Percentiles rank a stretch among this genome's conserved stretches.
Evolutionary conservation across 371 early-diverging fungal species (phyloP).

Genomic region (Amoeboaphelidium occidentale): DNA sequence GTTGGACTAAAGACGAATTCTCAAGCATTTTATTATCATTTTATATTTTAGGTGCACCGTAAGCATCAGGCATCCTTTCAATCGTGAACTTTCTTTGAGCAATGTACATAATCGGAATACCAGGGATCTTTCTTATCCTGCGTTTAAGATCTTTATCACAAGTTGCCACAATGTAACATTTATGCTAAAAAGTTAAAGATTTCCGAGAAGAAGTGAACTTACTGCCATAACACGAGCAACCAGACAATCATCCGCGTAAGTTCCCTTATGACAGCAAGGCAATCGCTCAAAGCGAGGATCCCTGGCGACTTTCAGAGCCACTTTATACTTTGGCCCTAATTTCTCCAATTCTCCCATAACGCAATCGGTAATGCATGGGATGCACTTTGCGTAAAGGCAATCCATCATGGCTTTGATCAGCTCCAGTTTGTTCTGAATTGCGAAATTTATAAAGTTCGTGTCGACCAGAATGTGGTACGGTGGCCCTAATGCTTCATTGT

Average conservation of each 20-base stretch:
- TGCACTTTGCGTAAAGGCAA: conserved; percentile 87
- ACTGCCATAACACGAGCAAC: conserved; percentile 78
- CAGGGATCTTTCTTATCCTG: conserved; percentile 91
- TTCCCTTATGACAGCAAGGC: conserved; percentile 96
- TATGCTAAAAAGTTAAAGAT: conserved; percentile 25
- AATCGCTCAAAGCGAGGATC: conserved; percentile 88
- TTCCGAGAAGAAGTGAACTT: background rate
- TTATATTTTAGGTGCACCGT: no score
- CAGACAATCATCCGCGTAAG: conserved; percentile 99
- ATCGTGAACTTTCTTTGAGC: conserved; percentile 71
- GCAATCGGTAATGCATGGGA: conserved; percentile 97
- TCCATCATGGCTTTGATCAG: conserved; percentile 93
- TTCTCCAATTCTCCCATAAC: conserved; percentile 99
- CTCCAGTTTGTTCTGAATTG: conserved; percentile 96
- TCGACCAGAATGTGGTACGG: conserved; percentile 97
- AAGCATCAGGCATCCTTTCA: conserved; percentile 78
- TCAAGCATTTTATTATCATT: no score
- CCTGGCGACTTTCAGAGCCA: conserved; percentile 80
- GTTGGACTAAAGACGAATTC: background rate
- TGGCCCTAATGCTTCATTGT: conserved; percentile 88
- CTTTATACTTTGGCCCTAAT: conserved; percentile 84
- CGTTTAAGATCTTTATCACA: conserved; percentile 96
- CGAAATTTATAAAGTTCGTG: conserved; percentile 99
- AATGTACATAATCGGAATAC: conserved; percentile 98
- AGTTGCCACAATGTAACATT: conserved; percentile 98